Evolutionary conservation across 2,329 filamentous ascomycete genomes (phyloP).

Genomic region (Aphanocladium album): DNA sequence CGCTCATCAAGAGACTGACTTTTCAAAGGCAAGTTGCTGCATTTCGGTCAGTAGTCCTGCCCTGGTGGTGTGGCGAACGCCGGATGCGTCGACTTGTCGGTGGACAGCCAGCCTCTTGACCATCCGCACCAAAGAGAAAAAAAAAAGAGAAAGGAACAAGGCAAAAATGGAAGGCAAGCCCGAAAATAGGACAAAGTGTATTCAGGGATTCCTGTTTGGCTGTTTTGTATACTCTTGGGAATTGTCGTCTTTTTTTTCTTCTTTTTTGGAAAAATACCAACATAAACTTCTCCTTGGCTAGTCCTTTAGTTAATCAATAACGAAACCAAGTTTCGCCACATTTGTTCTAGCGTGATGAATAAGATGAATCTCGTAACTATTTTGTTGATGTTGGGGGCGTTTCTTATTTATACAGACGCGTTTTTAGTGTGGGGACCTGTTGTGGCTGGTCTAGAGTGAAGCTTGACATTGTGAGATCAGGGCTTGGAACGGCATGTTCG

Average conservation of each 20-base stretch:
- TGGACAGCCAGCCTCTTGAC: not conserved
- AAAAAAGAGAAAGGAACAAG: not conserved
- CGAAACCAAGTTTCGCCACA: conserved; percentile 11
- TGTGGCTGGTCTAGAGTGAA: no score
- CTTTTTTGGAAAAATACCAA: not conserved
- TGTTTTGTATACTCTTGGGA: conserved; percentile 3
- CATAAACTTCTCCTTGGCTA: conserved; percentile 12
- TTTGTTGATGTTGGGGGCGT: no score
- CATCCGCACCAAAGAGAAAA: conserved; percentile 13
- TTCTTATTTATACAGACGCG: no score
- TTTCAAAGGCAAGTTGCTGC: not conserved
- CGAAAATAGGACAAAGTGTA: not conserved
- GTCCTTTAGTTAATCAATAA: conserved; percentile 9
- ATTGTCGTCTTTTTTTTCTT: not conserved
- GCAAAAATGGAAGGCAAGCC: not conserved
- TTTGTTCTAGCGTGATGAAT: not conserved
- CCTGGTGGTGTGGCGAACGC: conserved; percentile 9
- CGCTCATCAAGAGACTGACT: not conserved
- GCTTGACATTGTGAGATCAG: no score
- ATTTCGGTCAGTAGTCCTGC: not conserved
- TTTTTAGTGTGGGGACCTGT: not conserved
- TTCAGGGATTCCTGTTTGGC: conserved; percentile 5
- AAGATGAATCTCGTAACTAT: no score
- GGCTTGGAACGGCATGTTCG: no score
- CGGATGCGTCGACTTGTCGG: not conserved